phyloP scores from a whole-genome alignment of 192 early-diverging fungal genomes.

The Backusella sp. region DNA sequence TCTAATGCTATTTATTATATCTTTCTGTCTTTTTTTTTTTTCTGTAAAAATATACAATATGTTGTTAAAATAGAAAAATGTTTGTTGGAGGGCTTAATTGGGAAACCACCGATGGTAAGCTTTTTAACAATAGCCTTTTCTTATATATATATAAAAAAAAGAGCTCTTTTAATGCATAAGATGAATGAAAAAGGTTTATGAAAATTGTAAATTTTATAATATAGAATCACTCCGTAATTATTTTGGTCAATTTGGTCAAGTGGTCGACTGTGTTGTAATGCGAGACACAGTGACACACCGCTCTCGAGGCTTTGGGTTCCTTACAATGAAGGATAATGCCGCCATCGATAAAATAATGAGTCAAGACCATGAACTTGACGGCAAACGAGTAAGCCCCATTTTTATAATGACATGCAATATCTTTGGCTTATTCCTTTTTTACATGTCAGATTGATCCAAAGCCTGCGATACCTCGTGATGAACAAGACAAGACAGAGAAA shows the following conservation, averaged over 20 bases:
- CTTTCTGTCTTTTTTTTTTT: conserved; percentile 1
- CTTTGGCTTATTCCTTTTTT: not conserved
- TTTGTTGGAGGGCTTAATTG: conserved; percentile 81
- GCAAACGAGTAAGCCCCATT: conserved; percentile 64
- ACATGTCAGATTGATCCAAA: conserved; percentile 70
- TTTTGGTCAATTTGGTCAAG: conserved; percentile 71
- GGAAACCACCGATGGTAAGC: conserved; percentile 84
- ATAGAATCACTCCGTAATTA: conserved; percentile 67
- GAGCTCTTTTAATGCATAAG: not conserved
- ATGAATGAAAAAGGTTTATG: not conserved
- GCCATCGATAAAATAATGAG: conserved; percentile 65
- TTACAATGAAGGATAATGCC: conserved; percentile 64
- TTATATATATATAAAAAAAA: not conserved
- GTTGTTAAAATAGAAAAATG: conserved; percentile 61
- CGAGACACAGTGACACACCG: conserved; percentile 62
- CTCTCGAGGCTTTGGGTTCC: conserved; percentile 78
- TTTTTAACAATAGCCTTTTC: conserved; percentile 4
- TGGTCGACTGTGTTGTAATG: conserved; percentile 78
- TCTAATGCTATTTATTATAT: conserved; percentile 9
- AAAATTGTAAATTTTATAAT: conserved; percentile 32
- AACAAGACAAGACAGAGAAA: conserved; percentile 81
- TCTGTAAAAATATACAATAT: not conserved
- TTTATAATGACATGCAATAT: not conserved
- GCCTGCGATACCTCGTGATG: conserved; percentile 67
- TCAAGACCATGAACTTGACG: conserved; percentile 71